Conservation (phyloP, 352 stramenopile genomes). For the Phytophthora capsici region DNA sequence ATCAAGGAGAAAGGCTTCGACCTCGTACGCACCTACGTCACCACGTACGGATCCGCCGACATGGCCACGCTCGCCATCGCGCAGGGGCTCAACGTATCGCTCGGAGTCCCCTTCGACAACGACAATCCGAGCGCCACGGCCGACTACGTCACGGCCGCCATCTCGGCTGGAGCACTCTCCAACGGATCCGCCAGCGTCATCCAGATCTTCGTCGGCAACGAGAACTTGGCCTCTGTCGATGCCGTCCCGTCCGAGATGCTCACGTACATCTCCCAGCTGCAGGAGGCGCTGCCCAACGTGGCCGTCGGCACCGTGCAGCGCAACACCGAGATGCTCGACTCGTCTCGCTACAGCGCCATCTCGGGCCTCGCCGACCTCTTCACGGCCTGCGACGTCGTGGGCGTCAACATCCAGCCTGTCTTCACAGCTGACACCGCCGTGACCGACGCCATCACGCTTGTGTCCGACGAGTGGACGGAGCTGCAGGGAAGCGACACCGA, state of each 20-base stretch:
- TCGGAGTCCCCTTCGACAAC: slow-evolving; percentile 57
- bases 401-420: slow-evolving; percentile 77
- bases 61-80: slow-evolving; percentile 51
- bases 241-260: slow-evolving; percentile 47
- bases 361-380: slow-evolving; percentile 53
- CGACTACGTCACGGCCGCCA: slow-evolving; percentile 43
- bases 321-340: slow-evolving; percentile 59
- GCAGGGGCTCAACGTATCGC: slow-evolving; percentile 53
- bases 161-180: slow-evolving; percentile 37
- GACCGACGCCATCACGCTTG: slow-evolving; percentile 48
- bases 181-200: slow-evolving; percentile 43
- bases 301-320: slow-evolving; percentile 54
- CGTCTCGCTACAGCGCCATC: slow-evolving; percentile 40
- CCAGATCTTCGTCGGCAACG: slow-evolving; percentile 69
- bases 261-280: slow-evolving; percentile 48
- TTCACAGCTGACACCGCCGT: slow-evolving; percentile 50
- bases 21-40: slow-evolving; percentile 61
- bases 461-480: slow-evolving; percentile 51
- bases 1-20: slow-evolving; percentile 59
- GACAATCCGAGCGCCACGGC: slow-evolving; percentile 36
- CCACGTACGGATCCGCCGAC: slow-evolving; percentile 43
- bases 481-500: slow-evolving; percentile 43
- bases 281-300: slow-evolving; percentile 37
- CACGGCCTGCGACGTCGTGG: slow-evolving; percentile 57
- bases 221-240: slow-evolving; percentile 50